Evolutionary conservation across 2,329 filamentous ascomycete species (phyloP), one percentile per base, ranked within the genome.

Genomic region (Calcarisporium arbuscula): DNA sequence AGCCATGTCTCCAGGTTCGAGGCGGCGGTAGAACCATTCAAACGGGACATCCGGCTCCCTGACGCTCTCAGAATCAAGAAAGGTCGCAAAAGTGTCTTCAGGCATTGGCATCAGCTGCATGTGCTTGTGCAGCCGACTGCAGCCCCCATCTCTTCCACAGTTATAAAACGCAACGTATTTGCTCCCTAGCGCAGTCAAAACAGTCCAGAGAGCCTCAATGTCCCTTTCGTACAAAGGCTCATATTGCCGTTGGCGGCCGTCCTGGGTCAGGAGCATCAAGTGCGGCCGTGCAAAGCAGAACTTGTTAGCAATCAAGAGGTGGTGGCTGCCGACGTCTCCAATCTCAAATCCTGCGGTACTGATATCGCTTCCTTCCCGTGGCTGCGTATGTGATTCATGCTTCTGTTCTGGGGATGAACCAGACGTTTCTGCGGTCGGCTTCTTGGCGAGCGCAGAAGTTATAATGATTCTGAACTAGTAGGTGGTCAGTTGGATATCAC

Each of bases 101-200:
- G 26, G 34, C 19, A 15, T 41, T 6, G 62, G 62, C 6, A 68
- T 46, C 2, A 62, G 43, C 41, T 72, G 68, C 39, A 72, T 39
- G 49, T 71, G 68, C 47, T 72, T 72, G 41, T 72, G 69, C 31
- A 62, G 45, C 8, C 68, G 46, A 34, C 64, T 69, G 34, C 65
- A 67, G 1, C 68, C 67, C 6, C 60, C 62, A 5, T 52, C 52
- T 25, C 57, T 53, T 1, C 60, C 58, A 46, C 68, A 67, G 42
- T 72, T 72, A 50, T 61, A 72, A 14, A 72, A 61, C 11, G 58
- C 48, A 36, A 64, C 57, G 39, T 63, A 54, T 6, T 56, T 47
- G 7, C 41, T 49, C 4, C 42, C 36, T 11, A 61, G 40, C 1
- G 40, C 32, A 4, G 42, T 41, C 14, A 68, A 35, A 2, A 61